phyloP scores from a whole-genome alignment of 352 stramenopile species.

The Pythium guiyangense region DNA sequence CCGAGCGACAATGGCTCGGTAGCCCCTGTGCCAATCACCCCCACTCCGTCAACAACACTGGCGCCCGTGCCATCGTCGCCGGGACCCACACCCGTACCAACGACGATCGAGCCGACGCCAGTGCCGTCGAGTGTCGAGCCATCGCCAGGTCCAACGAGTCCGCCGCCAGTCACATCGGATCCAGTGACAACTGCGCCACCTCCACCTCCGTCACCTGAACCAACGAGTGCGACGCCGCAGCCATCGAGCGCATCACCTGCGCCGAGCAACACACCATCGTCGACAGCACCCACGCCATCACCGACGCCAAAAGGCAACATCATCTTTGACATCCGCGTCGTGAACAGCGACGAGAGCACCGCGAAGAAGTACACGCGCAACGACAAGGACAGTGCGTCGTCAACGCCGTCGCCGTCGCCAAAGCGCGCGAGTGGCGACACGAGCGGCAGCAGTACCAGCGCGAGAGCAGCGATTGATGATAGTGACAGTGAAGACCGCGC shows the following conservation, averaged over 20 bases:
- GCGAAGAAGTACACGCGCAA: slow-evolving; percentile 12
- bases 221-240: too few relatives aligned
- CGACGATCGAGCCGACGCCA: too few relatives aligned
- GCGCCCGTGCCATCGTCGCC: not conserved
- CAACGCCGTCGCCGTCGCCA: not conserved
- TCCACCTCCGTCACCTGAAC: too few relatives aligned
- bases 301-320: slow-evolving; percentile 9
- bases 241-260: not conserved
- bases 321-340: slow-evolving; percentile 13
- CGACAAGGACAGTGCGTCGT: not conserved
- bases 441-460: not conserved
- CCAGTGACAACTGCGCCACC: too few relatives aligned
- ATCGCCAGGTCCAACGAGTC: too few relatives aligned
- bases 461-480: not conserved
- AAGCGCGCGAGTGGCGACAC: not conserved
- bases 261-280: not conserved
- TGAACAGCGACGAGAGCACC: not conserved
- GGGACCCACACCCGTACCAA: too few relatives aligned
- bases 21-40: not conserved
- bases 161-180: too few relatives aligned
- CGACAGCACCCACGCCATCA: not conserved
- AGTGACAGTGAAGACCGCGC: not conserved
- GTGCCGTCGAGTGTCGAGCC: too few relatives aligned
- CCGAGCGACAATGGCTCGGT: not conserved
- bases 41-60: not conserved